A percentile compares a stretch with the other conserved stretches of the same genome.
These are phyloP conservation scores for Cercophora newfieldiana DNA, from an alignment of 495 filamentous ascomycete genomes.

Conservation along the genomic window DNA sequence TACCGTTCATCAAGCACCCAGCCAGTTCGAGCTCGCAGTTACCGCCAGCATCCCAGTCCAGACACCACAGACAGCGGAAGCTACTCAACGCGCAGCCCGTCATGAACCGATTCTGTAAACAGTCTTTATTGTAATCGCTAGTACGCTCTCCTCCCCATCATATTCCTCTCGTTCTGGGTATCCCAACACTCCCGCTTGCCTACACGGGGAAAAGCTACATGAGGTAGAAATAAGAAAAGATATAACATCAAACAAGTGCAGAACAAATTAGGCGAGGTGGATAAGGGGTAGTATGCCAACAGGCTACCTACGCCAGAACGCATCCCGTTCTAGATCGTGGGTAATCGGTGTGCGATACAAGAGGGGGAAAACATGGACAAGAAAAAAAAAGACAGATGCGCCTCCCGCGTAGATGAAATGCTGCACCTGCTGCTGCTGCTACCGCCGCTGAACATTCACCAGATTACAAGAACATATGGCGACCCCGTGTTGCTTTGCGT, in stretches of 20 bases:
- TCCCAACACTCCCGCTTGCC: not conserved
- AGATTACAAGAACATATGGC: not conserved
- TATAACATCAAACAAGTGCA: not conserved
- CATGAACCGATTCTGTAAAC: not conserved
- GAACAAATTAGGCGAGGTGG: not conserved
- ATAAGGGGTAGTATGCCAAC: not conserved
- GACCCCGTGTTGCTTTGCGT: not conserved
- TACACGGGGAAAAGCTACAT: not conserved
- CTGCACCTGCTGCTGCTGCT: not conserved
- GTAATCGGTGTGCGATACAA: not conserved
- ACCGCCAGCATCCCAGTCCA: not conserved
- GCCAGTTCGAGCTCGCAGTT: no score
- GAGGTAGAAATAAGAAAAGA: not conserved
- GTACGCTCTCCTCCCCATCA: not conserved
- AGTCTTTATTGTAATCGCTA: not conserved
- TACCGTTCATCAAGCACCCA: no score
- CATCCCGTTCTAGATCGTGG: not conserved
- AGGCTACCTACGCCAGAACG: not conserved
- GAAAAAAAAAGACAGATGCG: not conserved
- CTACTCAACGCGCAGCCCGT: not conserved
- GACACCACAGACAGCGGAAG: not conserved
- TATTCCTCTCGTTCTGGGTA: not conserved
- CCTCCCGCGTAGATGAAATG: not conserved
- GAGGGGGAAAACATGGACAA: not conserved
- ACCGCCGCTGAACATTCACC: not conserved